phyloP scores from a whole-genome alignment of 176 grass and related monocot species.

The Oryza rufipogon region DNA sequence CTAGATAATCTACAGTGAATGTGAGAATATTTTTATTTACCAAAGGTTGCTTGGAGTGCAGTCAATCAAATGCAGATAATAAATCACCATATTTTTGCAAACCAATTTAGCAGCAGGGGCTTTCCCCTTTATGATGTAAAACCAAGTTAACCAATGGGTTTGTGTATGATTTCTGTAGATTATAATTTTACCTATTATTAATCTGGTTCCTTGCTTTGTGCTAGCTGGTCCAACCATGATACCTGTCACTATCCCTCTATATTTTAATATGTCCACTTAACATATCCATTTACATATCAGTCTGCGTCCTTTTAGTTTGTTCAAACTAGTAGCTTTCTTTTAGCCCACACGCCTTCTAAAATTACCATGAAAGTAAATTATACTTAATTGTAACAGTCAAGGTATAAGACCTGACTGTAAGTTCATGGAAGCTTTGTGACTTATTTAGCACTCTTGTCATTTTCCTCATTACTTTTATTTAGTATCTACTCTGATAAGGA shows the following conservation, averaged over 20 bases:
- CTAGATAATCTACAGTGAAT: not conserved
- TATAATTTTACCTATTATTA: not conserved
- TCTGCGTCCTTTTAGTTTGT: not conserved
- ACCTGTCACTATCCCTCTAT: slow-evolving; percentile 4
- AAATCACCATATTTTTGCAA: not conserved
- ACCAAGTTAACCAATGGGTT: not conserved
- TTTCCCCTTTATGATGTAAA: not conserved
- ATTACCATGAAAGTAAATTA: not conserved
- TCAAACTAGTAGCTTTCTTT: not conserved
- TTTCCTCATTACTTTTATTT: not conserved
- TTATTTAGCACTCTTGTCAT: not conserved
- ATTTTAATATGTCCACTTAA: not conserved
- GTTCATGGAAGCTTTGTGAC: not conserved
- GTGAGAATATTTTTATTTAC: slow-evolving; percentile 1
- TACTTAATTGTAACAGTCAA: not conserved
- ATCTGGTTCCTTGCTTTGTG: not conserved
- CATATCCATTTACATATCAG: not conserved
- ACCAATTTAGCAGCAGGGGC: not conserved
- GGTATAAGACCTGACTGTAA: not conserved
- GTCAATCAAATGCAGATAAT: slow-evolving; percentile 15
- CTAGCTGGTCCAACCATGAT: not conserved
- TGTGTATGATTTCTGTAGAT: not conserved
- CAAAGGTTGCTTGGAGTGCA: not conserved
- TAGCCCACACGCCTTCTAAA: not conserved
- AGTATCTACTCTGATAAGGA: not conserved